Evolutionary conservation across 768 basidiomycete species (phyloP).

Genomic region (Pulveroboletus frians): DNA sequence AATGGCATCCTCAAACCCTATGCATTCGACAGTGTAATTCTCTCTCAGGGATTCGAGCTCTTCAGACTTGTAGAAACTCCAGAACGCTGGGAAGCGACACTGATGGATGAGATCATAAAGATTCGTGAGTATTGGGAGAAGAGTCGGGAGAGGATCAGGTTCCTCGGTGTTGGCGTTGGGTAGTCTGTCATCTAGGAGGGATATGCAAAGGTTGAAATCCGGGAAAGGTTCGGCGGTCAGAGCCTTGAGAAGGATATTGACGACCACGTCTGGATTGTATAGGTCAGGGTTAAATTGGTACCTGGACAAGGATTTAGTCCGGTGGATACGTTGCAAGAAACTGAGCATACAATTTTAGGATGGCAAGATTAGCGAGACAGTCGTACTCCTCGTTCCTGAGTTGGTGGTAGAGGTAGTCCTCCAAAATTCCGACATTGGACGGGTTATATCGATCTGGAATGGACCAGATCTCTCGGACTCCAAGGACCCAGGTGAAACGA

Average conservation of each 20-base stretch:
- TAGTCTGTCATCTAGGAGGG: conserved; percentile 78
- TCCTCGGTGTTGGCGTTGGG: conserved; percentile 58
- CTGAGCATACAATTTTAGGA: conserved; percentile 73
- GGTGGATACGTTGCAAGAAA: background rate
- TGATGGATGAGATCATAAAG: conserved; percentile 71
- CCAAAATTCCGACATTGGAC: conserved; percentile 85
- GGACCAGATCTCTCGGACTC: background rate
- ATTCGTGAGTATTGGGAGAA: conserved; percentile 63
- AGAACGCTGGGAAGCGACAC: conserved; percentile 86
- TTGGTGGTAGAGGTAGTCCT: conserved; percentile 96
- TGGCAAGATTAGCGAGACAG: conserved; percentile 90
- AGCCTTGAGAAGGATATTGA: conserved; percentile 92
- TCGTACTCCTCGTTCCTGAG: conserved; percentile 90
- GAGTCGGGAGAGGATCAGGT: conserved; percentile 70
- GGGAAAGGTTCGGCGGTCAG: conserved; percentile 80
- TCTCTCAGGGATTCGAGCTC: conserved; percentile 68
- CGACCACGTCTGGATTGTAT: conserved; percentile 87
- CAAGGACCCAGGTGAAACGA: conserved; percentile 4
- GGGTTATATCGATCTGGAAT: conserved; percentile 92
- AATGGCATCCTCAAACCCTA: conserved; percentile 80
- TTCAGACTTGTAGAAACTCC: conserved; percentile 68
- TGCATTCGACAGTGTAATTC: conserved; percentile 81
- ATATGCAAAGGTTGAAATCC: conserved; percentile 92
- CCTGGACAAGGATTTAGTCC: conserved; percentile 34
- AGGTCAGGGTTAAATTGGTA: conserved; percentile 96